Evolutionary conservation across 2,329 filamentous ascomycete species (phyloP).

Genomic region (Fusarium udum): DNA sequence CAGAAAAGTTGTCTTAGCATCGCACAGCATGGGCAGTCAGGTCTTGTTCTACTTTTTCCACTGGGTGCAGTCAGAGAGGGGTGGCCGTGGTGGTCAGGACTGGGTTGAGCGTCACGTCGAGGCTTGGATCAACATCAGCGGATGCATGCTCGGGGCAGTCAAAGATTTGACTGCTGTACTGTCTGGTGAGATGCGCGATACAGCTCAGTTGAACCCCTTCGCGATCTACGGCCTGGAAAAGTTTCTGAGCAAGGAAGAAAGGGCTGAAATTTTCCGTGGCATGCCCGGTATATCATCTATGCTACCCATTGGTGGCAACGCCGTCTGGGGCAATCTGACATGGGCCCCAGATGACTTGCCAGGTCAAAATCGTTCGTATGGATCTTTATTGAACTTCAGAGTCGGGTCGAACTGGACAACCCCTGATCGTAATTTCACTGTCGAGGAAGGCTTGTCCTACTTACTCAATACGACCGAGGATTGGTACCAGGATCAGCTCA

Average conservation of each 20-base stretch:
- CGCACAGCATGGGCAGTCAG: constrained; percentile 98
- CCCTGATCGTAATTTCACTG: constrained; percentile 79
- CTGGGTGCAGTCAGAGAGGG: constrained; percentile 80
- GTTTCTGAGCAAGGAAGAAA: constrained; percentile 89
- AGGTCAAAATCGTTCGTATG: constrained; percentile 77
- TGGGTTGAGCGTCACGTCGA: constrained; percentile 95
- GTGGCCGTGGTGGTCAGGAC: constrained; percentile 80
- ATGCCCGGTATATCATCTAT: constrained; percentile 98
- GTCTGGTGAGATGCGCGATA: constrained; percentile 98
- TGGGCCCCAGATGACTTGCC: constrained; percentile 89
- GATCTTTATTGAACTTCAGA: constrained; percentile 86
- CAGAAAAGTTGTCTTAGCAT: constrained; percentile 85
- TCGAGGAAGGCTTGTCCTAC: constrained; percentile 79
- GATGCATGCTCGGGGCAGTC: constrained; percentile 94
- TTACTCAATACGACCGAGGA: constrained; percentile 80
- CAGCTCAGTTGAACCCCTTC: constrained; percentile 93
- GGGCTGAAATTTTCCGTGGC: constrained; percentile 91
- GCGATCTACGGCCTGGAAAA: constrained; percentile 97
- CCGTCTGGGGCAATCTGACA: constrained; percentile 90
- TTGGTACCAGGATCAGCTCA: constrained; percentile 83
- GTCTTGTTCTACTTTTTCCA: constrained; percentile 86
- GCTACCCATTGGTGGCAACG: constrained; percentile 92
- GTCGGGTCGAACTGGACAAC: constrained; percentile 69
- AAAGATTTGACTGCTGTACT: constrained; percentile 92
- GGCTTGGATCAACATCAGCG: constrained; percentile 97